Conservation (phyloP, 257 asterid species). For the Catharanthus roseus region DNA sequence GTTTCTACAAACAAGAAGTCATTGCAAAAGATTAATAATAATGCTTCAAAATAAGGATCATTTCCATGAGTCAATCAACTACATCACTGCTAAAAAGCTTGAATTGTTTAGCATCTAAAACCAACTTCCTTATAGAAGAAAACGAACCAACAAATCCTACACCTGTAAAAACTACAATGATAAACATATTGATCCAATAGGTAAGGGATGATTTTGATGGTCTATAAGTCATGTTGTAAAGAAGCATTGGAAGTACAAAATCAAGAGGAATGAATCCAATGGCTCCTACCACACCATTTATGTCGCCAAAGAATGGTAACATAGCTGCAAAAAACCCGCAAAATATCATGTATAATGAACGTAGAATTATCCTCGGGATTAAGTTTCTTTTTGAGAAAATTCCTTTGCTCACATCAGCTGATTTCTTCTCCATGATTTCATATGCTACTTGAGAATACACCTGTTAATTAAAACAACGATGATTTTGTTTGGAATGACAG, state of each 20-base stretch:
- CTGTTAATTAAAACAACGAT: slow-evolving; percentile 13
- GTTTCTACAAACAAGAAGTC: too few relatives aligned
- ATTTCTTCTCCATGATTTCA: slow-evolving; percentile 87
- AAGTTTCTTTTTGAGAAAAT: slow-evolving; percentile 71
- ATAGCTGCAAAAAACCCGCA: slow-evolving; percentile 91
- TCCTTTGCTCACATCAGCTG: slow-evolving; percentile 72
- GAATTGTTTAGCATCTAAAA: slow-evolving; percentile 65
- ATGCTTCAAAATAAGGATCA: too few relatives aligned
- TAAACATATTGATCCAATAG: slow-evolving; percentile 58
- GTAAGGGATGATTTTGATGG: slow-evolving; percentile 48
- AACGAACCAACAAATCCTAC: slow-evolving; percentile 79
- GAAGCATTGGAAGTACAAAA: slow-evolving; percentile 88
- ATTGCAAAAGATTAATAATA: too few relatives aligned
- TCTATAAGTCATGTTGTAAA: slow-evolving; percentile 71
- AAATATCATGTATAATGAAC: slow-evolving; percentile 51
- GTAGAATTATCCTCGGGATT: slow-evolving; percentile 78
- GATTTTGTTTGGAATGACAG: neutral
- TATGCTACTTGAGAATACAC: slow-evolving; percentile 96
- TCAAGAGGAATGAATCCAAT: slow-evolving; percentile 93
- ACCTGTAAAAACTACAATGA: slow-evolving; percentile 65
- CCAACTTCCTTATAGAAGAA: slow-evolving; percentile 69
- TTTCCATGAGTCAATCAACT: slow-evolving; percentile 37
- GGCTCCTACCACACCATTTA: slow-evolving; percentile 84
- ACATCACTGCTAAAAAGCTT: slow-evolving; percentile 74
- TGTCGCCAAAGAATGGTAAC: slow-evolving; percentile 96